phyloP scores from a whole-genome alignment of 441 rosid species.

The Bruguiera hainesii region DNA sequence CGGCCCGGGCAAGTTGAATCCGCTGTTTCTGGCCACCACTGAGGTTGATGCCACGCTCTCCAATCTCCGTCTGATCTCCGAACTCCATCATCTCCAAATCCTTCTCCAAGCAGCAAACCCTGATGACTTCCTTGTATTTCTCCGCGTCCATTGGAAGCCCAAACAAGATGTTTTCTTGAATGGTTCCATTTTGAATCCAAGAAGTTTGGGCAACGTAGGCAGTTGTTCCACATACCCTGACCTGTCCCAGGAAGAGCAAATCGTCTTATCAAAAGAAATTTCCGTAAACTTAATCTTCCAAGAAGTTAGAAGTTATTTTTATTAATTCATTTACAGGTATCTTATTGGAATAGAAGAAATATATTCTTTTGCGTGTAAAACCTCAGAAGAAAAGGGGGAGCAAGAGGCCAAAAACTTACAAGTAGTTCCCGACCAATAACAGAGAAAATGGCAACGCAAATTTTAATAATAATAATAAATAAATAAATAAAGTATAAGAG shows the following conservation, averaged over 20 bases:
- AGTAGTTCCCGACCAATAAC: no score
- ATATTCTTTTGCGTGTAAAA: no score
- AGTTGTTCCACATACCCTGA: constrained; percentile 67
- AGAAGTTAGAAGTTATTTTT: no score
- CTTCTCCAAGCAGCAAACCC: constrained; percentile 77
- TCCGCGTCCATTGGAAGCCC: constrained; percentile 65
- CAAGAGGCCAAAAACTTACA: no score
- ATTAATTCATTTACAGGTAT: no score
- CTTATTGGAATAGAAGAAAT: no score
- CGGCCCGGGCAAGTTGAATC: constrained; percentile 89
- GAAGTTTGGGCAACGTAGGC: constrained; percentile 96
- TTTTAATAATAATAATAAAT: no score
- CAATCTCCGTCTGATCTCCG: constrained; percentile 95
- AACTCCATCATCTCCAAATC: constrained; percentile 91
- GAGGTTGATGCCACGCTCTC: constrained; percentile 94
- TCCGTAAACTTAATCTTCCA: no score
- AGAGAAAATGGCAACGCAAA: no score
- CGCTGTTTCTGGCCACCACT: constrained; percentile 98
- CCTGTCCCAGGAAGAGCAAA: constrained; percentile 34
- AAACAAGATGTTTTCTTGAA: constrained; percentile 81
- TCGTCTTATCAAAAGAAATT: no score
- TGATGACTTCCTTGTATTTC: constrained; percentile 58
- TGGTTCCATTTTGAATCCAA: constrained; percentile 92
- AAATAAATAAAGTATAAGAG: no score
- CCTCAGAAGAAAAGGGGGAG: no score